Conservation (phyloP, 179 eudicot genomes). For the Spergularia azorica region DNA sequence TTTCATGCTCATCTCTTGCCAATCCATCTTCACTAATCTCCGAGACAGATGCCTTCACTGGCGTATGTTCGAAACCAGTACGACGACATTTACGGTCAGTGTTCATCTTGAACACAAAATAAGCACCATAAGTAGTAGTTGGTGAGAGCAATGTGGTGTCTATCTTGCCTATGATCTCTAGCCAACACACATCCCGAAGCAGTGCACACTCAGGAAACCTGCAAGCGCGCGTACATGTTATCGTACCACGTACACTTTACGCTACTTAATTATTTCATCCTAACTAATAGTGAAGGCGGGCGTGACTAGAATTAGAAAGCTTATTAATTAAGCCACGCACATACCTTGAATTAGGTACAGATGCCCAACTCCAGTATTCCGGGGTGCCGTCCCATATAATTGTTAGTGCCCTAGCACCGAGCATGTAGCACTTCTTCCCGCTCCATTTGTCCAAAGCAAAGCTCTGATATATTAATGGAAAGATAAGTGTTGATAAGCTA, state of each 20-base stretch:
- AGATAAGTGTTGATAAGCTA: no score
- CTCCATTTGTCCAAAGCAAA: conserved; percentile 22
- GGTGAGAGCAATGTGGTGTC: conserved; percentile 28
- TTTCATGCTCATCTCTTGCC: background rate
- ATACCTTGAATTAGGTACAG: conserved; percentile 24
- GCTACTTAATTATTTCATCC: no score
- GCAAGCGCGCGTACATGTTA: background rate
- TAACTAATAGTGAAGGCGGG: background rate
- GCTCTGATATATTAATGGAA: background rate
- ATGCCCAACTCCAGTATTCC: conserved; percentile 21
- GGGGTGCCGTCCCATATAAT: background rate
- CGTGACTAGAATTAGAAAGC: background rate
- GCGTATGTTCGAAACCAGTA: background rate
- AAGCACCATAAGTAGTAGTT: conserved; percentile 24
- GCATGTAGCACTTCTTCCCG: conserved; percentile 21
- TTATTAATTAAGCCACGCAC: no score
- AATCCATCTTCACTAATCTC: conserved; percentile 2
- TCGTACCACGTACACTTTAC: no score
- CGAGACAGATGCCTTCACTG: background rate
- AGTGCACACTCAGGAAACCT: conserved; percentile 34
- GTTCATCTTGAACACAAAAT: conserved; percentile 20
- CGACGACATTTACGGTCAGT: background rate
- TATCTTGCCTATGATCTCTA: conserved; percentile 30
- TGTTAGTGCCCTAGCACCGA: conserved; percentile 18
- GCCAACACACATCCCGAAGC: conserved; percentile 28